Conservation (phyloP, 2,329 filamentous ascomycete species). For the Myriosclerotinia duriaeana region DNA sequence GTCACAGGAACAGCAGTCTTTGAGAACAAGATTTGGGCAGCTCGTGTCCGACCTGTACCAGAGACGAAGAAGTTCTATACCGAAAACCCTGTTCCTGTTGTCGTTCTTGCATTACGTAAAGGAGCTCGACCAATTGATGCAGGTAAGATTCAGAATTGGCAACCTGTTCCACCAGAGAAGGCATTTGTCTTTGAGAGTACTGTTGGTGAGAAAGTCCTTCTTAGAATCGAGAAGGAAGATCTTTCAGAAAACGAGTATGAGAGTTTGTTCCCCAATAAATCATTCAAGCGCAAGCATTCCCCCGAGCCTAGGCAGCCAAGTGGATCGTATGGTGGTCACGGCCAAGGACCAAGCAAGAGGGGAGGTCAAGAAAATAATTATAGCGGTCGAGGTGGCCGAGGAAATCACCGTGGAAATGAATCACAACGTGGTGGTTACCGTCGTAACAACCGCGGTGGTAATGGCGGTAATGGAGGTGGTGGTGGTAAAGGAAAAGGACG, state of each 20-base stretch:
- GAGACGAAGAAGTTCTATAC: conserved; percentile 69
- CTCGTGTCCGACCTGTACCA: conserved; percentile 70
- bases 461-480: conserved; percentile 30
- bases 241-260: conserved; percentile 62
- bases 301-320: conserved; percentile 44
- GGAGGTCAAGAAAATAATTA: conserved; percentile 38
- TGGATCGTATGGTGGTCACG: conserved; percentile 36
- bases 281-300: conserved; percentile 61
- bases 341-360: conserved; percentile 38
- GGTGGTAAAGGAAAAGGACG: conserved; percentile 47
- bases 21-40: conserved; percentile 86
- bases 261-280: conserved; percentile 59
- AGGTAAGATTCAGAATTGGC: conserved; percentile 79
- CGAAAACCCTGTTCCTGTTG: conserved; percentile 73
- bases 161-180: conserved; percentile 68
- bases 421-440: conserved; percentile 41
- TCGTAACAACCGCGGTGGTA: conserved; percentile 38
- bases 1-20: conserved; percentile 72
- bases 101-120: conserved; percentile 79
- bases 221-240: conserved; percentile 76
- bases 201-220: conserved; percentile 81
- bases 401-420: conserved; percentile 45
- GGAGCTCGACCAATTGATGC: conserved; percentile 77
- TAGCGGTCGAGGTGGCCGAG: conserved; percentile 39
- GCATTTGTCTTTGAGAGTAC: conserved; percentile 76